Percentiles rank a stretch among this genome's conserved stretches.
phyloP scores from a whole-genome alignment of 2,329 filamentous ascomycete species.

The Fusarium euwallaceae region DNA sequence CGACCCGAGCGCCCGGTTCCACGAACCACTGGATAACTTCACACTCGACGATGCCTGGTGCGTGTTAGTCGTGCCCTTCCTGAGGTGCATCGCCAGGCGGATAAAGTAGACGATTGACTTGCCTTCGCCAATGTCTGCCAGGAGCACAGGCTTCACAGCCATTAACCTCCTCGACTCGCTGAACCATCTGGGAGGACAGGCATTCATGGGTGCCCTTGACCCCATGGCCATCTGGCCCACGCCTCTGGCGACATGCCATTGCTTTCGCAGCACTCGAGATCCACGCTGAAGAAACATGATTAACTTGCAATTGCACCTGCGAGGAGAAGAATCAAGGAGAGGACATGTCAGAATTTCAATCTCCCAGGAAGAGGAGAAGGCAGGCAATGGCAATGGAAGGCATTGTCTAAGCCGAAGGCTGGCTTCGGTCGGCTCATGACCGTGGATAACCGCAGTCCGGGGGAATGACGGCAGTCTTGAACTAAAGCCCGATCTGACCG shows the following conservation, averaged over 20 bases:
- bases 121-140: slow-evolving; percentile 92
- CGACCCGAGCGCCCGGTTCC: slow-evolving; percentile 91
- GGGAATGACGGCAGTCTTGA: slow-evolving; percentile 40
- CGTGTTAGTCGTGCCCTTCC: slow-evolving; percentile 26
- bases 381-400: slow-evolving; percentile 27
- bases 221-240: slow-evolving; percentile 53
- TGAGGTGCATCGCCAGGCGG: background rate
- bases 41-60: slow-evolving; percentile 91
- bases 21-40: slow-evolving; percentile 99
- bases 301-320: slow-evolving; percentile 28
- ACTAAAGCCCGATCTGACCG: slow-evolving; percentile 41
- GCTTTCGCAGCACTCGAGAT: slow-evolving; percentile 63
- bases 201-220: slow-evolving; percentile 46
- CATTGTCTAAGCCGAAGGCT: slow-evolving; percentile 48
- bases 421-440: slow-evolving; percentile 49
- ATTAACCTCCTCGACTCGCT: slow-evolving; percentile 63
- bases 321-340: slow-evolving; percentile 33
- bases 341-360: slow-evolving; percentile 25
- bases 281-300: slow-evolving; percentile 69
- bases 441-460: slow-evolving; percentile 57
- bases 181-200: slow-evolving; percentile 59
- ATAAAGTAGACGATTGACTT: slow-evolving; percentile 36
- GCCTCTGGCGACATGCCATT: slow-evolving; percentile 63
- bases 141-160: slow-evolving; percentile 81
- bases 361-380: slow-evolving; percentile 40